phyloP scores from a whole-genome alignment of 2,329 filamentous ascomycete genomes.

The Paraphoma chrysanthemicola region DNA sequence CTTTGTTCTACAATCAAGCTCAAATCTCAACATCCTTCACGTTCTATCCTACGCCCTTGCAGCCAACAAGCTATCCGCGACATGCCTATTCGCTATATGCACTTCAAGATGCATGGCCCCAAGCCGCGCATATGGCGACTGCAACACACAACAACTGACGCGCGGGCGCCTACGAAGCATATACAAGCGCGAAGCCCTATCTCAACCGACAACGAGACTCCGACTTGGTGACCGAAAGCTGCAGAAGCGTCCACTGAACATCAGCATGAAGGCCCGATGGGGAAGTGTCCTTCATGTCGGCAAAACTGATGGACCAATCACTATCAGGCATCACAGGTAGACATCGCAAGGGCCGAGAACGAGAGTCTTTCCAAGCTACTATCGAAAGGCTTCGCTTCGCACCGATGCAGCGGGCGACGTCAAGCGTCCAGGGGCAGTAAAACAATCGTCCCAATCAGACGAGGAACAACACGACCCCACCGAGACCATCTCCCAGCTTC shows the following conservation, averaged over 20 bases:
- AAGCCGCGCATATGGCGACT: background rate
- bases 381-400: constrained; percentile 13
- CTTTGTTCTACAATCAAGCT: background rate
- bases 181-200: background rate
- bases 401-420: constrained; percentile 7
- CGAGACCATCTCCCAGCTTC: constrained; percentile 6
- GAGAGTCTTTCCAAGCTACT: constrained; percentile 7
- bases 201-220: background rate
- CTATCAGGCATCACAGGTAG: constrained; percentile 1
- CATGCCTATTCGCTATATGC: background rate
- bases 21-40: background rate
- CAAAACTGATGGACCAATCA: constrained; percentile 1
- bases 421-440: constrained; percentile 18
- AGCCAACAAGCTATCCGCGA: background rate
- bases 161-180: background rate
- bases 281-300: background rate
- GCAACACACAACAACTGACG: background rate
- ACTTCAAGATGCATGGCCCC: background rate
- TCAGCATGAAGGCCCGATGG: background rate
- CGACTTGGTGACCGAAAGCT: background rate
- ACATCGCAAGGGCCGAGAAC: constrained; percentile 4
- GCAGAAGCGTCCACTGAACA: background rate
- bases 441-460: constrained; percentile 25
- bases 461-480: constrained; percentile 4
- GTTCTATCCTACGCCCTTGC: background rate